Evolutionary conservation across 768 basidiomycete species (phyloP).

Genomic region (Xerocomellus intermedius): DNA sequence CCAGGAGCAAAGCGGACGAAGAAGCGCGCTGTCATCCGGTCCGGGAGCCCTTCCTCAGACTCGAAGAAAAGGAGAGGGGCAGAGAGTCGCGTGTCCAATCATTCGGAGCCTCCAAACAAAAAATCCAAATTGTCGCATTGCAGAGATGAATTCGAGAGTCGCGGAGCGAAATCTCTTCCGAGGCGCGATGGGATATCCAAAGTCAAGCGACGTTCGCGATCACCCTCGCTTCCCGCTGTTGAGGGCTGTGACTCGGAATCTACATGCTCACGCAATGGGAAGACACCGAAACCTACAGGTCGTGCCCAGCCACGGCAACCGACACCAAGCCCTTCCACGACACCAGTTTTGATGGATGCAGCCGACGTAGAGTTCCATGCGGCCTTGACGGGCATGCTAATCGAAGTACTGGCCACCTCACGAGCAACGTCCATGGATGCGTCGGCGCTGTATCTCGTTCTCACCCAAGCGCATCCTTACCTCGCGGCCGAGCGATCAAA

Average conservation of each 20-base stretch:
- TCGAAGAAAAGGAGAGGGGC: neutral
- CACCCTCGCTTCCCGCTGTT: conserved; percentile 5
- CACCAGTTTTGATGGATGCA: conserved; percentile 13
- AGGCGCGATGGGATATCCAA: neutral
- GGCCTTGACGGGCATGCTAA: conserved; percentile 63
- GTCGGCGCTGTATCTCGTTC: conserved; percentile 48
- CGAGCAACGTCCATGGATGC: conserved; percentile 65
- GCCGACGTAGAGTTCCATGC: conserved; percentile 27
- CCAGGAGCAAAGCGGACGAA: conserved; percentile 2
- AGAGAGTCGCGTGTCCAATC: neutral
- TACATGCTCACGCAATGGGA: neutral
- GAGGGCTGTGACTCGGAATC: conserved; percentile 2
- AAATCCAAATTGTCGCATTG: conserved; percentile 16
- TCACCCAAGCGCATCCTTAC: conserved; percentile 54
- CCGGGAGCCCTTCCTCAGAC: neutral
- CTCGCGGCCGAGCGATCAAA: conserved; percentile 37
- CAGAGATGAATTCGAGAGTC: neutral
- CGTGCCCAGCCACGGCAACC: neutral
- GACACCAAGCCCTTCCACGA: neutral
- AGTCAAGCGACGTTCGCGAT: conserved; percentile 3
- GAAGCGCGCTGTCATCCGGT: conserved; percentile 4
- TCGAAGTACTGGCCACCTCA: conserved; percentile 70
- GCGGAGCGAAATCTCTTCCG: neutral
- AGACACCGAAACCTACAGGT: neutral
- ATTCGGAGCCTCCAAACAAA: conserved; percentile 20